Percentiles rank a stretch among this genome's conserved stretches.
Conservation (phyloP, 352 stramenopile genomes). For the Phytophthora citrophthora region DNA sequence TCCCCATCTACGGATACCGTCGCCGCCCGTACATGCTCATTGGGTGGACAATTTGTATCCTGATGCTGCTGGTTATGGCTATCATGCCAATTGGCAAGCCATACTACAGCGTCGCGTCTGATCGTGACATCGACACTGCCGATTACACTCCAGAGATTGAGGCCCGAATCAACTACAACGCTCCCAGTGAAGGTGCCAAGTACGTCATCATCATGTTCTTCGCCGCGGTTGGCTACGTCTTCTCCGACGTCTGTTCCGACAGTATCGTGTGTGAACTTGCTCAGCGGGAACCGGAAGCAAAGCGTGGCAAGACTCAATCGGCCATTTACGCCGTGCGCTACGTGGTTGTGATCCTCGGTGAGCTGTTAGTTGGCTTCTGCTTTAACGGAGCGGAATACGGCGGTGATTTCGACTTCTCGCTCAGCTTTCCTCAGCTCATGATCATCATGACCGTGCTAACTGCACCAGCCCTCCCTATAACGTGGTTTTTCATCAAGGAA, state of each 20-base stretch:
- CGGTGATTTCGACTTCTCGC: not conserved
- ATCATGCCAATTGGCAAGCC: not conserved
- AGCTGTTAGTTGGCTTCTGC: not conserved
- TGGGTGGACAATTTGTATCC: not conserved
- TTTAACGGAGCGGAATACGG: not conserved
- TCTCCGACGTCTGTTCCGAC: not conserved
- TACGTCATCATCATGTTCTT: conserved; percentile 1
- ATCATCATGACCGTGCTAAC: conserved; percentile 23
- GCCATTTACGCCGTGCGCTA: conserved; percentile 9
- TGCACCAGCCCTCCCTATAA: conserved; percentile 11
- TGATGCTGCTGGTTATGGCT: not conserved
- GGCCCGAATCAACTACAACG: not conserved
- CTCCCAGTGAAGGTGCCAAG: not conserved
- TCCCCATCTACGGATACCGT: not conserved
- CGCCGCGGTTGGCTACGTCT: not conserved
- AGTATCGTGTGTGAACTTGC: not conserved
- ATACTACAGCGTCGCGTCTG: not conserved
- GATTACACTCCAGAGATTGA: not conserved
- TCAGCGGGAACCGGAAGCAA: conserved; percentile 7
- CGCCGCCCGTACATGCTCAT: not conserved
- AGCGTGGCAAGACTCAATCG: conserved; percentile 12
- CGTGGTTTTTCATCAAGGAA: conserved; percentile 24
- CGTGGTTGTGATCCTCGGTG: not conserved
- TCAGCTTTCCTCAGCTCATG: conserved; percentile 6
- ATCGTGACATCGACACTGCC: not conserved